These are phyloP conservation scores for Cordyceps sp. DNA, from an alignment of 2,329 filamentous ascomycete species.

Conservation along the genomic window DNA sequence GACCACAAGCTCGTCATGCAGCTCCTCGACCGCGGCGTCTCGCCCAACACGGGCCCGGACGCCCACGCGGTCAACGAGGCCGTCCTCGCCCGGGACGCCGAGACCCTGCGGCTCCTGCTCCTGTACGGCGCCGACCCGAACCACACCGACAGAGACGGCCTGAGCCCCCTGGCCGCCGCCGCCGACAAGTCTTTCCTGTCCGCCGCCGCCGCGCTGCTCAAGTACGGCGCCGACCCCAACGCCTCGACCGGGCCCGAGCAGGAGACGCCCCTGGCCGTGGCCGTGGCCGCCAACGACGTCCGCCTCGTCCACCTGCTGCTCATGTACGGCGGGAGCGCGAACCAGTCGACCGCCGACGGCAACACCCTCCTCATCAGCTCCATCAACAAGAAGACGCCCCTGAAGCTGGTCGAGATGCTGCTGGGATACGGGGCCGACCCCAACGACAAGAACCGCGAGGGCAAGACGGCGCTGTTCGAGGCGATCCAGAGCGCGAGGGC, in stretches of 20 bases:
- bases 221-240: slow-evolving; percentile 46
- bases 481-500: slow-evolving; percentile 38
- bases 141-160: slow-evolving; percentile 25
- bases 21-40: slow-evolving; percentile 39
- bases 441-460: slow-evolving; percentile 41
- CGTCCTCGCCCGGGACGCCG: slow-evolving; percentile 30
- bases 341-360: slow-evolving; percentile 34
- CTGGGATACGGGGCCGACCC: slow-evolving; percentile 42
- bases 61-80: slow-evolving; percentile 35
- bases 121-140: slow-evolving; percentile 43
- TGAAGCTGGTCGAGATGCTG: slow-evolving; percentile 38
- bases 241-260: slow-evolving; percentile 28
- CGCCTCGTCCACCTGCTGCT: slow-evolving; percentile 43
- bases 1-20: slow-evolving; percentile 41
- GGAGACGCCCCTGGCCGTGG: slow-evolving; percentile 36
- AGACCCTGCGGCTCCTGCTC: slow-evolving; percentile 36
- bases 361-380: slow-evolving; percentile 42
- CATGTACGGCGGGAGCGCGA: slow-evolving; percentile 42
- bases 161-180: slow-evolving; percentile 32
- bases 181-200: slow-evolving; percentile 37
- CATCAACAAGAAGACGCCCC: slow-evolving; percentile 41
- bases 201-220: slow-evolving; percentile 41
- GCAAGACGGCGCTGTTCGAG: slow-evolving; percentile 46
- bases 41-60: slow-evolving; percentile 29
- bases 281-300: slow-evolving; percentile 33